Conservation (phyloP, 23 red algal genomes). For the Pyropia yezoensis region DNA sequence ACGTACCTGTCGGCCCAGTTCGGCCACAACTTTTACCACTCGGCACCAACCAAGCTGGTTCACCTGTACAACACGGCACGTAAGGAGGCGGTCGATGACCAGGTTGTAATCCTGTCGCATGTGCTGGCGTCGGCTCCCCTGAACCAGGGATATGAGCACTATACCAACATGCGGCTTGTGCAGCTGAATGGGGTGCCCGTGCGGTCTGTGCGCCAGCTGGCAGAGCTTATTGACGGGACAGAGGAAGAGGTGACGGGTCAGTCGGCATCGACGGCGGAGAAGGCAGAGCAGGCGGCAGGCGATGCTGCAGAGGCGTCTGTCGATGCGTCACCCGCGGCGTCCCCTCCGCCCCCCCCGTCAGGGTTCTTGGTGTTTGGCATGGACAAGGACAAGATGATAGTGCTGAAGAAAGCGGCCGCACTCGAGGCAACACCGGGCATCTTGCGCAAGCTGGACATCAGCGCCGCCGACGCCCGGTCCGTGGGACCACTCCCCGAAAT, state of each 20-base stretch:
- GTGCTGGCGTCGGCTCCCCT: constrained; percentile 42
- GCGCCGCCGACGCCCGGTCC: constrained; percentile 7
- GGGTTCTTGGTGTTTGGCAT: constrained; percentile 75
- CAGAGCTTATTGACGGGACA: constrained; percentile 31
- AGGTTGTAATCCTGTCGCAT: constrained; percentile 82
- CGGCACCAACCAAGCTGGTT: constrained; percentile 58
- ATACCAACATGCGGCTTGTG: constrained; percentile 47
- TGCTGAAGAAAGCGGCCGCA: constrained; percentile 43
- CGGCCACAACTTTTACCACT: constrained; percentile 47
- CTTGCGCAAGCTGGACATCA: constrained; percentile 61
- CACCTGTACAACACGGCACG: constrained; percentile 23
- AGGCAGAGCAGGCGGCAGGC: too few species aligned
- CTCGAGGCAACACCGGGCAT: constrained; percentile 32
- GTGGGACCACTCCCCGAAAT: too few species aligned
- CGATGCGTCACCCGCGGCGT: background rate
- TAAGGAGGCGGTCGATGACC: constrained; percentile 16
- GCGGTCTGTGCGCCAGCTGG: constrained; percentile 51
- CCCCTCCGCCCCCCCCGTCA: too few species aligned
- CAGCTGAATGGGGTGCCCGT: constrained; percentile 50
- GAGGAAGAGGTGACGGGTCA: too few species aligned
- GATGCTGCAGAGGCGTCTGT: too few species aligned
- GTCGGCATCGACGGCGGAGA: too few species aligned
- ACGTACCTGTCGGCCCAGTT: constrained; percentile 78
- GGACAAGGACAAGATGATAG: constrained; percentile 58
- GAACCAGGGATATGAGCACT: constrained; percentile 69